These are phyloP conservation scores for Patellaria atrata DNA, from an alignment of 495 filamentous ascomycete genomes.

Conservation along the genomic window DNA sequence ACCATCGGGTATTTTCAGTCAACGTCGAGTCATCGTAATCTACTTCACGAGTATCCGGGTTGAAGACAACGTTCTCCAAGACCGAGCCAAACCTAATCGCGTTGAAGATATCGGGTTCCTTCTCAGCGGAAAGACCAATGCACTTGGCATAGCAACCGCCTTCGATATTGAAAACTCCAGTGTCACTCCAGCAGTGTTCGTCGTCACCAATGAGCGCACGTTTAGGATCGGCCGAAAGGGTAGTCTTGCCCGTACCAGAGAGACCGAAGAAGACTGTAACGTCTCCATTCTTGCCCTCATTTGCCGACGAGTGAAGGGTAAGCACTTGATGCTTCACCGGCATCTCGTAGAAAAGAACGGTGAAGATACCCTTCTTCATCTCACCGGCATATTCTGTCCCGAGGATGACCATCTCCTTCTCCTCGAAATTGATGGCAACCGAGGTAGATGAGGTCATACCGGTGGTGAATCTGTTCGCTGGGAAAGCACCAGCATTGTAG, in stretches of 20 bases:
- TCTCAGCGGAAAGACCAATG: conserved; percentile 93
- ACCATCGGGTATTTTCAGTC: conserved; percentile 93
- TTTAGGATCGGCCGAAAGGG: conserved; percentile 91
- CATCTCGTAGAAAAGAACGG: conserved; percentile 99
- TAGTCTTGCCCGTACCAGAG: conserved; percentile 97
- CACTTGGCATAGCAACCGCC: conserved; percentile 99
- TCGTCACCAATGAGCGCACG: conserved; percentile 94
- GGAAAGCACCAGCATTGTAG: conserved; percentile 98
- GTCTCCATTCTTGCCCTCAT: conserved; percentile 75
- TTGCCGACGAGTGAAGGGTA: conserved; percentile 89
- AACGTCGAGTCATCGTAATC: conserved; percentile 91
- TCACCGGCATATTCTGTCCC: conserved; percentile 98
- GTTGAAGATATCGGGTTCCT: conserved; percentile 93
- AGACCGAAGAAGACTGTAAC: conserved; percentile 99
- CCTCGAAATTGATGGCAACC: conserved; percentile 75
- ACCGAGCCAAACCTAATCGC: conserved; percentile 96
- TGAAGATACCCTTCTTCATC: conserved; percentile 99
- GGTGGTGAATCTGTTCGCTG: conserved; percentile 92
- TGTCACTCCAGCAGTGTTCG: conserved; percentile 98
- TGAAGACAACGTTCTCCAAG: conserved; percentile 96
- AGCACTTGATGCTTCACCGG: conserved; percentile 98
- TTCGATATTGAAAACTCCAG: conserved; percentile 98
- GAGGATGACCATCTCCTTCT: conserved; percentile 95
- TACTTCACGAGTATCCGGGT: conserved; percentile 73
- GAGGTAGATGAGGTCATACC: conserved; percentile 95